Conservation (phyloP, 306 rosid species). For the Purshia tridentata region DNA sequence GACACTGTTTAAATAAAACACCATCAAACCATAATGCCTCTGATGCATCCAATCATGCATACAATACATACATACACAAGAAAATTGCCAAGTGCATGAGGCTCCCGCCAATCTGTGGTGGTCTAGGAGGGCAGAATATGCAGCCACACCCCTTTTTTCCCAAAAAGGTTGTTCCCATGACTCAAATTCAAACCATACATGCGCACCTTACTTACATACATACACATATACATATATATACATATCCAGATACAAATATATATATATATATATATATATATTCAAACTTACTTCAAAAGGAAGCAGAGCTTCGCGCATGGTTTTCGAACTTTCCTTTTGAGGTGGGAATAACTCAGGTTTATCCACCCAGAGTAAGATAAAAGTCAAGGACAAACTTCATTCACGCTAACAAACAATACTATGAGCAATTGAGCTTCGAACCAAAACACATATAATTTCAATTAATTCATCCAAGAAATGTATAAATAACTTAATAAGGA, state of each 20-base stretch:
- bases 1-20: conserved; percentile 55
- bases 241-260: too few relatives aligned
- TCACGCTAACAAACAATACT: background rate
- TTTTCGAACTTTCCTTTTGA: conserved; percentile 39
- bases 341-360: conserved; percentile 52
- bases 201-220: too few relatives aligned
- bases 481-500: conserved; percentile 35
- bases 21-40: conserved; percentile 10
- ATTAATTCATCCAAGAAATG: background rate
- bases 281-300: conserved; percentile 65
- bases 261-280: too few relatives aligned
- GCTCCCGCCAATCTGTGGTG: too few relatives aligned
- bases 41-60: background rate
- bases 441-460: background rate
- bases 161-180: too few relatives aligned
- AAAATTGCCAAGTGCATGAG: too few relatives aligned
- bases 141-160: too few relatives aligned
- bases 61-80: background rate
- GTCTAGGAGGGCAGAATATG: too few relatives aligned
- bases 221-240: too few relatives aligned
- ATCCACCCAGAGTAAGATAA: conserved; percentile 54
- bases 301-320: conserved; percentile 18
- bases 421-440: background rate
- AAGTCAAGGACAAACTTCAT: conserved; percentile 50
- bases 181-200: too few relatives aligned